These are phyloP conservation scores for Puccinia polysora DNA, from an alignment of 1,284 basidiomycete genomes.

Conservation along the genomic window DNA sequence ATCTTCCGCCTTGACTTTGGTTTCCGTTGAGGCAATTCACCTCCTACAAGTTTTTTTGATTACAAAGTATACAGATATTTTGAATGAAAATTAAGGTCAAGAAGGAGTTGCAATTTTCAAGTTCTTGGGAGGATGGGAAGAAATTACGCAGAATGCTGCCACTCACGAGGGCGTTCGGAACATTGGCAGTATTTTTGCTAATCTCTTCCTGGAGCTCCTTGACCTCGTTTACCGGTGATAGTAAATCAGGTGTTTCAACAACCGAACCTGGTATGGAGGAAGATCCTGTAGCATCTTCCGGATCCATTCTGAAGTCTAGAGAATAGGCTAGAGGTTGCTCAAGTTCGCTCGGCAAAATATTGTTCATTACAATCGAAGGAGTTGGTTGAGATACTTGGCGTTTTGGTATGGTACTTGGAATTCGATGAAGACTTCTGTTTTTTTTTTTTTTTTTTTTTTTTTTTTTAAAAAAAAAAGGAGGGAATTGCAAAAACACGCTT, in stretches of 20 bases:
- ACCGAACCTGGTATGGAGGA: constrained; percentile 9
- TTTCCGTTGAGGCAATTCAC: constrained; percentile 27
- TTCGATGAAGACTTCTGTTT: constrained; percentile 4
- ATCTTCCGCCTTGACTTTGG: constrained; percentile 23
- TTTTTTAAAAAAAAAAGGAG: background rate
- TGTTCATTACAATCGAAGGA: background rate
- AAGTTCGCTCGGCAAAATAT: constrained; percentile 18
- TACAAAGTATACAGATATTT: background rate
- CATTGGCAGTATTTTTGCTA: background rate
- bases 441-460: no score
- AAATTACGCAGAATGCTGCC: background rate
- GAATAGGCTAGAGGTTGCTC: constrained; percentile 16
- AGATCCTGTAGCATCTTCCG: background rate
- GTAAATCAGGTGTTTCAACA: constrained; percentile 16
- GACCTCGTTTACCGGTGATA: constrained; percentile 35
- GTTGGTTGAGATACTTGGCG: background rate
- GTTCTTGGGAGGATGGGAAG: no score
- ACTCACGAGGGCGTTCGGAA: constrained; percentile 9
- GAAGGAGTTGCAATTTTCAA: no score
- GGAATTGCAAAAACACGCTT: background rate
- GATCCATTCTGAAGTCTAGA: constrained; percentile 18
- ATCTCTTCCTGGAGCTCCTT: constrained; percentile 9
- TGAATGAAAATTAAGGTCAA: background rate
- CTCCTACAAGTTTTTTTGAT: background rate
- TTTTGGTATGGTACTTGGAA: background rate